phyloP scores from a whole-genome alignment of 2,329 filamentous ascomycete species.

The Hymenoscyphus scutula region DNA sequence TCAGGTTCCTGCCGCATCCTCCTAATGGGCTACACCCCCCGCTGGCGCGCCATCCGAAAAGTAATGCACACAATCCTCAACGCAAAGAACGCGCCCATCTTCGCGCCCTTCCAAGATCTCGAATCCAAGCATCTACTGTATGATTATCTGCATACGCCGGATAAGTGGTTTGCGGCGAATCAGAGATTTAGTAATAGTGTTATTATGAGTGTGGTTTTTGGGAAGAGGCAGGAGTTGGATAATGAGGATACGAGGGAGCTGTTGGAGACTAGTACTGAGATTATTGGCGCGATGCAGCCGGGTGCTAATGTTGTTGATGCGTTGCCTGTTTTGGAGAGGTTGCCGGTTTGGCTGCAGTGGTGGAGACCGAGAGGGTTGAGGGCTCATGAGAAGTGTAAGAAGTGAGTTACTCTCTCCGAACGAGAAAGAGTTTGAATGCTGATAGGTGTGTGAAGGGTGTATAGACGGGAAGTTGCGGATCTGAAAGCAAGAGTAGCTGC shows the following conservation, averaged over 20 bases:
- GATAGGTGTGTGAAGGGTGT: constrained; percentile 21
- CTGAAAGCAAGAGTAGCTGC: constrained; percentile 26
- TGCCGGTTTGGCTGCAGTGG: constrained; percentile 35
- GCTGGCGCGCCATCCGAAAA: constrained; percentile 33
- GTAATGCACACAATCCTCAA: constrained; percentile 34
- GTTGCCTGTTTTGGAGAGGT: constrained; percentile 33
- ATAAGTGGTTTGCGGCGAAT: constrained; percentile 29
- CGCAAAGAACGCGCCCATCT: constrained; percentile 21
- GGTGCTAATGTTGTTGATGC: constrained; percentile 37
- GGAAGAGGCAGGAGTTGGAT: constrained; percentile 24
- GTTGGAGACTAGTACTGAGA: constrained; percentile 26
- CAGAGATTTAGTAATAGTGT: constrained; percentile 33
- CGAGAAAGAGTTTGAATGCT: background rate
- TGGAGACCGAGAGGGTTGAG: constrained; percentile 31
- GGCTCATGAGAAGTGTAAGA: constrained; percentile 24
- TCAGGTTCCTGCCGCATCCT: constrained; percentile 32
- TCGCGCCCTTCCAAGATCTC: constrained; percentile 32
- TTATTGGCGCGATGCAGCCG: constrained; percentile 33
- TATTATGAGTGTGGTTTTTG: constrained; percentile 36
- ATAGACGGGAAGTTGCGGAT: constrained; percentile 28
- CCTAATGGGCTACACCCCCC: constrained; percentile 32
- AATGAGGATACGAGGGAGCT: constrained; percentile 24
- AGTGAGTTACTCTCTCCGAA: constrained; percentile 10
- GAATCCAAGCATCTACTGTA: constrained; percentile 31
- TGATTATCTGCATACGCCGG: constrained; percentile 30